phyloP scores from a whole-genome alignment of 805 yeast species.

The Hanseniaspora meyeri region DNA sequence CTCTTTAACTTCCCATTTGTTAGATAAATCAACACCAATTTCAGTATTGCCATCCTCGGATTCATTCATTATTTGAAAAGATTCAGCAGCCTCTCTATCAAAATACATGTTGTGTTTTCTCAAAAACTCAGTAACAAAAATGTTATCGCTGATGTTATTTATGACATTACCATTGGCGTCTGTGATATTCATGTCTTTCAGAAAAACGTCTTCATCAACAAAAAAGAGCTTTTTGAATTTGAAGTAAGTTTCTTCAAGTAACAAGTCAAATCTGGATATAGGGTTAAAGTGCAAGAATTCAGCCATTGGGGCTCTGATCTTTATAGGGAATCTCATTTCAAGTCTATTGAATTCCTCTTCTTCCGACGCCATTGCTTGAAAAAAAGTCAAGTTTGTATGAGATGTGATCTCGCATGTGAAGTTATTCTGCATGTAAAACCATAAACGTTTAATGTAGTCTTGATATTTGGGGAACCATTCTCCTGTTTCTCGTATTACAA shows the following conservation, averaged over 20 bases:
- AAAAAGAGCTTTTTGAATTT: conserved; percentile 71
- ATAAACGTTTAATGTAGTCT: conserved; percentile 58
- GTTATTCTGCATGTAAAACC: conserved; percentile 59
- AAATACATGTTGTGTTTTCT: conserved; percentile 9
- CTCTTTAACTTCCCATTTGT: conserved; percentile 2
- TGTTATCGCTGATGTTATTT: conserved; percentile 19
- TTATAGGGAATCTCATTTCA: conserved; percentile 77
- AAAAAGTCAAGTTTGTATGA: conserved; percentile 76
- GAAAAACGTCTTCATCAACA: conserved; percentile 76
- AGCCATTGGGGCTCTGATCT: conserved; percentile 83
- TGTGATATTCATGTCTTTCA: conserved; percentile 28
- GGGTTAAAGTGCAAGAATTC: conserved; percentile 71
- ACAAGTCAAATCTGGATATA: conserved; percentile 66
- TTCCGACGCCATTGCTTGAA: conserved; percentile 78
- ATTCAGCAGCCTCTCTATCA: not conserved
- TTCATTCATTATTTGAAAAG: not conserved
- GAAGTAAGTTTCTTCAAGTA: conserved; percentile 77
- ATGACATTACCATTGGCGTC: conserved; percentile 12
- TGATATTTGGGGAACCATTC: conserved; percentile 79
- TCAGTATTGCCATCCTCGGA: not conserved
- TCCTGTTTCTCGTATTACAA: conserved; percentile 70
- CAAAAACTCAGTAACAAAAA: conserved; percentile 12
- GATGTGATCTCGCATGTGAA: conserved; percentile 96
- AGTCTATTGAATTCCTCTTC: conserved; percentile 49
- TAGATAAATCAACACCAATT: conserved; percentile 7